Evolutionary conservation across 345 rosid genomes (phyloP).

Genomic region (Corymbia maculata): DNA sequence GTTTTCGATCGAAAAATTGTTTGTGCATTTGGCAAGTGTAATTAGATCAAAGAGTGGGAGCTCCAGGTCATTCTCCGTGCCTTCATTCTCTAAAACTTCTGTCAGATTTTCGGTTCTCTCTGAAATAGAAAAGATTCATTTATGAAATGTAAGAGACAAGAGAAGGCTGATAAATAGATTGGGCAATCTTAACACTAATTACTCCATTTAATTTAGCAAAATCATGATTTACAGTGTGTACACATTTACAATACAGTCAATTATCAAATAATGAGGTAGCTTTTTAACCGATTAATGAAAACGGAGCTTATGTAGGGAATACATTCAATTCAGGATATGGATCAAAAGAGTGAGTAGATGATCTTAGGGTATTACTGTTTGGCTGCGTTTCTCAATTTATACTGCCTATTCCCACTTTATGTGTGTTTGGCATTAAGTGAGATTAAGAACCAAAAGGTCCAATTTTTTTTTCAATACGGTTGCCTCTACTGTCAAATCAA

Average conservation of each 20-base stretch:
- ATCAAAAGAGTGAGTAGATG: neutral
- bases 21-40: constrained; percentile 6
- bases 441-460: neutral
- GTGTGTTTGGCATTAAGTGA: neutral
- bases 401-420: neutral
- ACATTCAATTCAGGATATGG: neutral
- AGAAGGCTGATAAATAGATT: neutral
- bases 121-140: neutral
- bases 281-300: neutral
- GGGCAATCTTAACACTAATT: neutral
- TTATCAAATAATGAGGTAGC: neutral
- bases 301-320: neutral
- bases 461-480: neutral
- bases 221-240: neutral
- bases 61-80: neutral
- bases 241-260: neutral
- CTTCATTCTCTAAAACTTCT: neutral
- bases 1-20: constrained; percentile 12
- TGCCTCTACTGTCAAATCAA: neutral
- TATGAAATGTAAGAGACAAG: neutral
- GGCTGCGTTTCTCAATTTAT: neutral
- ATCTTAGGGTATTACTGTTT: neutral
- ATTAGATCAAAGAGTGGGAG: neutral
- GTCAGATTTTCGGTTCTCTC: neutral
- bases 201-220: neutral